These are phyloP conservation scores for Brachypodium distachyon DNA, from an alignment of 202 grass and related monocot genomes.

Conservation along the genomic window DNA sequence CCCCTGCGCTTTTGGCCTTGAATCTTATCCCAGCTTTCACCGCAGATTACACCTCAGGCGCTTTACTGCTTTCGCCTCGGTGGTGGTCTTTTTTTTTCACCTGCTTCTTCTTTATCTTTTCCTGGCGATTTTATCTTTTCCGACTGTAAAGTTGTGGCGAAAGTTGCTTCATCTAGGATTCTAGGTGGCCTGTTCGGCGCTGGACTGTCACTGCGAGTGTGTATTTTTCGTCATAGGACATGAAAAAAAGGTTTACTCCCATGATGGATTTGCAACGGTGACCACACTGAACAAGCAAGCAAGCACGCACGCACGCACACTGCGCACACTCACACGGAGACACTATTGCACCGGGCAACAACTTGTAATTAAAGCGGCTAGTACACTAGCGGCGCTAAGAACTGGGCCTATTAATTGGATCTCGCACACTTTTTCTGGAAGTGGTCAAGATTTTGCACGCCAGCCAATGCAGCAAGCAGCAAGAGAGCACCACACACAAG, in stretches of 20 bases:
- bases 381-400: conserved; percentile 19
- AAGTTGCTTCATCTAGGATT: not conserved
- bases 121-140: conserved; percentile 19
- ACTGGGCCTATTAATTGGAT: conserved; percentile 16
- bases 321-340: not conserved
- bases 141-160: conserved; percentile 16
- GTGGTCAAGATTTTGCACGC: conserved; percentile 35
- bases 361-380: conserved; percentile 1
- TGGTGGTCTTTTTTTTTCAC: conserved; percentile 2
- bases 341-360: not conserved
- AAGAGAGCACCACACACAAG: conserved; percentile 6
- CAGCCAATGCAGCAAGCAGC: conserved; percentile 24
- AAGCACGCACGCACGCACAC: not conserved
- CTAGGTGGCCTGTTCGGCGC: not conserved
- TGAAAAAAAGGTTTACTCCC: conserved; percentile 15
- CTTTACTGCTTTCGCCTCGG: conserved; percentile 16
- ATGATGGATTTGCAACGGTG: conserved; percentile 23
- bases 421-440: conserved; percentile 4
- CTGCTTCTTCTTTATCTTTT: conserved; percentile 26
- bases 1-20: conserved; percentile 20
- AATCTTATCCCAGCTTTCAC: conserved; percentile 41
- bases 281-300: not conserved
- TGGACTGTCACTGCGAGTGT: not conserved
- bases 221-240: not conserved
- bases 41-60: conserved; percentile 18